phyloP scores from a whole-genome alignment of 371 early-diverging fungal genomes.

The Mucor lusitanicus region DNA sequence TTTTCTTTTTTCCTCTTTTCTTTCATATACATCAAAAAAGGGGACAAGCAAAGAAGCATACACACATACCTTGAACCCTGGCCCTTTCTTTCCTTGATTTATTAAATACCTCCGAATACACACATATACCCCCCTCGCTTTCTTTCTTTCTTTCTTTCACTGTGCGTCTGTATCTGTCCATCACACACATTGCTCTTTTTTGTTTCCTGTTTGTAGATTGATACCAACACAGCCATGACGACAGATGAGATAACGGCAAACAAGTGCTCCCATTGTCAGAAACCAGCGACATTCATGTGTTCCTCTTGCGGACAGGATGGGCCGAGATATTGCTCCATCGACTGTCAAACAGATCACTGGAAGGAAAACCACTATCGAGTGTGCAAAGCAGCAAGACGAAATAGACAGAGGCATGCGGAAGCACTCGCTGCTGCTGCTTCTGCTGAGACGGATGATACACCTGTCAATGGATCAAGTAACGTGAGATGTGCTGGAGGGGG shows the following conservation, averaged over 20 bases:
- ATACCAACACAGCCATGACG: neutral
- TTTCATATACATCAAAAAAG: neutral
- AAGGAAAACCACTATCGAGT: slow-evolving; percentile 47
- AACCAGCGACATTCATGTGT: slow-evolving; percentile 62
- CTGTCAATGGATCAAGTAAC: neutral
- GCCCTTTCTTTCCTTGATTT: neutral
- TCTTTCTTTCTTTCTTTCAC: neutral
- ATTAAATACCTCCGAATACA: neutral
- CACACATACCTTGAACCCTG: neutral
- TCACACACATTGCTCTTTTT: neutral
- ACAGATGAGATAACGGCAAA: neutral
- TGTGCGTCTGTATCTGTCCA: no score
- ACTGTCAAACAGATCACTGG: slow-evolving; percentile 75
- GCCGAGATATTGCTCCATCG: slow-evolving; percentile 68
- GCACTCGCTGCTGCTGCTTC: neutral
- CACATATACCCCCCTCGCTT: neutral
- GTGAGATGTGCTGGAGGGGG: neutral
- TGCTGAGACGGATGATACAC: neutral
- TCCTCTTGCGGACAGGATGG: slow-evolving; percentile 55
- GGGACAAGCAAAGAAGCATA: neutral
- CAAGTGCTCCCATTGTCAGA: slow-evolving; percentile 42
- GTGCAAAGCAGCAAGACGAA: slow-evolving; percentile 31
- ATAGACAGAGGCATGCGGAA: neutral
- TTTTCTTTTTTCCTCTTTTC: neutral
- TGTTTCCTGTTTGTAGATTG: neutral